Conservation (phyloP, 2,329 filamentous ascomycete species). For the Aspergillus costaricaensis region DNA sequence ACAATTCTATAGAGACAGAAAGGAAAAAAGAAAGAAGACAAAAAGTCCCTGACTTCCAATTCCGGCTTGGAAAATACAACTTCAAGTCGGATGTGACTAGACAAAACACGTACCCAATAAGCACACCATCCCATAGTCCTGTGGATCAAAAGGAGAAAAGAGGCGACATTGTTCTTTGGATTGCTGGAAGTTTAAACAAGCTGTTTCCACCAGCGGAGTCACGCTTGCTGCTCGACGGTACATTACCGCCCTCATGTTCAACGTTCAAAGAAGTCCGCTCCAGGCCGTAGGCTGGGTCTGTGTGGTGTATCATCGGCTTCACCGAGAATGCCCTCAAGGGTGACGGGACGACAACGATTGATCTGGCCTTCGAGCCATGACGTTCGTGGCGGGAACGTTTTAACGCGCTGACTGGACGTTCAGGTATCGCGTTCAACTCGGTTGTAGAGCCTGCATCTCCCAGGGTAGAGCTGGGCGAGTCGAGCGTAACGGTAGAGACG, state of each 20-base stretch:
- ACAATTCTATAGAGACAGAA: background rate
- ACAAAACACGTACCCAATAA: background rate
- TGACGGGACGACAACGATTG: slow-evolving; percentile 18
- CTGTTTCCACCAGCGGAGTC: background rate
- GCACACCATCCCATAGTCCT: background rate
- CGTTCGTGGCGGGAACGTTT: slow-evolving; percentile 6
- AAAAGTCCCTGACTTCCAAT: background rate
- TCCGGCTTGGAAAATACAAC: background rate
- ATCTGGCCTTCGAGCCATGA: slow-evolving; percentile 16
- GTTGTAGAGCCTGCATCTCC: background rate
- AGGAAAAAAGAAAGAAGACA: background rate
- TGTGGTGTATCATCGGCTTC: slow-evolving; percentile 1
- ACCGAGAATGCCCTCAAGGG: slow-evolving; percentile 15
- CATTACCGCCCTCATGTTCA: background rate
- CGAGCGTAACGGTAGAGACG: slow-evolving; percentile 4
- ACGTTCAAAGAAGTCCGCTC: background rate
- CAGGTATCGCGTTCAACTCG: background rate
- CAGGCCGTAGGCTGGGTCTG: background rate
- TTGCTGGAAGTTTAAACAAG: slow-evolving; percentile 18
- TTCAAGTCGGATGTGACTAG: background rate
- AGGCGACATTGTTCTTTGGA: slow-evolving; percentile 19
- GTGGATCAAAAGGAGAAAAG: slow-evolving; percentile 14
- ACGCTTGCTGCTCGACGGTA: background rate
- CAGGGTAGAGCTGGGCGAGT: background rate
- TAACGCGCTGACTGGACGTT: slow-evolving; percentile 5